Evolutionary conservation across 78 protist genomes (phyloP).

Genomic region (Dictyostelium intermedium): DNA sequence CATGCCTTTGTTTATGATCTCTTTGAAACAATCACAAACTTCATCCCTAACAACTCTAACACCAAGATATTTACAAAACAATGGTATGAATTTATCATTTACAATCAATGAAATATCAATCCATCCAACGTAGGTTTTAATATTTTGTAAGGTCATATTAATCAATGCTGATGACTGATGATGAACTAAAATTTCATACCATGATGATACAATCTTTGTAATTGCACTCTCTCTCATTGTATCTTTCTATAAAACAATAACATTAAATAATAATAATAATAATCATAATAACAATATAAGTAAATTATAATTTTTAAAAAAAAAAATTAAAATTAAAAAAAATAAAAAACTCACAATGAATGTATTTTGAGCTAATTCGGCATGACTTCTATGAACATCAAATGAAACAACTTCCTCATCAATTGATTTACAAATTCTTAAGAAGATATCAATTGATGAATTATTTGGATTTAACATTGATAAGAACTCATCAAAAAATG

Average conservation of each 20-base stretch:
- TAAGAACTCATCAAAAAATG: slow-evolving; percentile 59
- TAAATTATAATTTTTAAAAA: not conserved
- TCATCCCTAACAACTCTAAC: slow-evolving; percentile 44
- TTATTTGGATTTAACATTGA: not conserved
- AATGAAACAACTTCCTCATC: slow-evolving; percentile 76
- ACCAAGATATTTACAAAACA: slow-evolving; percentile 57
- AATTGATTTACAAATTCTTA: slow-evolving; percentile 64
- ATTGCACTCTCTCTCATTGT: slow-evolving; percentile 73
- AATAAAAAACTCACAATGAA: slow-evolving; percentile 21
- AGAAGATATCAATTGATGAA: slow-evolving; percentile 62
- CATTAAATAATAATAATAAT: not conserved
- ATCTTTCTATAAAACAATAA: slow-evolving; percentile 51
- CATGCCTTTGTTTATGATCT: slow-evolving; percentile 80
- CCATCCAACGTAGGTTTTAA: slow-evolving; percentile 80
- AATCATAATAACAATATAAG: no score
- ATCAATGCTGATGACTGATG: slow-evolving; percentile 25
- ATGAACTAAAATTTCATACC: slow-evolving; percentile 73
- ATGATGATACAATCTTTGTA: slow-evolving; percentile 54
- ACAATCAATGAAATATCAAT: slow-evolving; percentile 77
- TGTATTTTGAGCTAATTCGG: slow-evolving; percentile 78
- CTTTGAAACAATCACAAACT: slow-evolving; percentile 56
- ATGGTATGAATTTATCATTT: slow-evolving; percentile 68
- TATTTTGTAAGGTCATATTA: slow-evolving; percentile 70
- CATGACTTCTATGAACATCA: slow-evolving; percentile 48
- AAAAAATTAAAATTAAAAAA: not conserved